Conservation (phyloP, 23 red algal genomes). For the Agarophyton chilense region DNA sequence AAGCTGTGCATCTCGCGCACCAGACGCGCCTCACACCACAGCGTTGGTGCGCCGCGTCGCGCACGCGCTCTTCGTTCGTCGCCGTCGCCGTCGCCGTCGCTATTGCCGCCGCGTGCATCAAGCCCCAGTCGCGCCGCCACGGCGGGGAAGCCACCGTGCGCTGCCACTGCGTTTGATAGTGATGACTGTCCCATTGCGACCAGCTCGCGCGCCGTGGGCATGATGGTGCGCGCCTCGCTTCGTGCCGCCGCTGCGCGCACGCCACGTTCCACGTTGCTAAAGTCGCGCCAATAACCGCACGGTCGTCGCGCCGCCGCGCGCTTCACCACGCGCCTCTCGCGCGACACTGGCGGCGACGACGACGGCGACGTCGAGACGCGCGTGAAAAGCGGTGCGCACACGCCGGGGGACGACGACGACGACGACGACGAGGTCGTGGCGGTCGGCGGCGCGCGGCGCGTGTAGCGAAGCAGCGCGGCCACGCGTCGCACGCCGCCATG, state of each 20-base stretch:
- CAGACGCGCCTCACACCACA: conserved; percentile 25
- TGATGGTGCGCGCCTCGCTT: too few species aligned
- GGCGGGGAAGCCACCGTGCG: conserved; percentile 47
- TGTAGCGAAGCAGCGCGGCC: conserved; percentile 25
- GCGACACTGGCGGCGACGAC: too few species aligned
- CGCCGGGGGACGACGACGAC: too few species aligned
- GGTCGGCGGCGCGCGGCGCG: background rate
- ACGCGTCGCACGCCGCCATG: conserved; percentile 54
- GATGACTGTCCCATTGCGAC: background rate
- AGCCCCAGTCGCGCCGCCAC: conserved; percentile 25
- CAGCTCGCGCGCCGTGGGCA: conserved; percentile 59
- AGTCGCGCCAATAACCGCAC: conserved; percentile 16
- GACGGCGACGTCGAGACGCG: too few species aligned
- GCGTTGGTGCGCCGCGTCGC: conserved; percentile 21
- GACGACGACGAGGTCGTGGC: too few species aligned
- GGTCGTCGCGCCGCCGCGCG: conserved; percentile 29
- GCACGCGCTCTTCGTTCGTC: too few species aligned
- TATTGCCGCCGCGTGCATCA: background rate
- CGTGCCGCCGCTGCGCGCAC: conserved; percentile 1
- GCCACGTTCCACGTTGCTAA: background rate
- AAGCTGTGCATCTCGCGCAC: conserved; percentile 25
- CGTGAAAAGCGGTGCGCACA: too few species aligned
- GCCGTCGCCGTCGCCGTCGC: too few species aligned
- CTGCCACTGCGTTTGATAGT: conserved; percentile 35
- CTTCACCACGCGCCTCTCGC: too few species aligned